These are phyloP conservation scores for Coemansia sp. DNA, from an alignment of 192 early-diverging fungal genomes.

Conservation along the genomic window DNA sequence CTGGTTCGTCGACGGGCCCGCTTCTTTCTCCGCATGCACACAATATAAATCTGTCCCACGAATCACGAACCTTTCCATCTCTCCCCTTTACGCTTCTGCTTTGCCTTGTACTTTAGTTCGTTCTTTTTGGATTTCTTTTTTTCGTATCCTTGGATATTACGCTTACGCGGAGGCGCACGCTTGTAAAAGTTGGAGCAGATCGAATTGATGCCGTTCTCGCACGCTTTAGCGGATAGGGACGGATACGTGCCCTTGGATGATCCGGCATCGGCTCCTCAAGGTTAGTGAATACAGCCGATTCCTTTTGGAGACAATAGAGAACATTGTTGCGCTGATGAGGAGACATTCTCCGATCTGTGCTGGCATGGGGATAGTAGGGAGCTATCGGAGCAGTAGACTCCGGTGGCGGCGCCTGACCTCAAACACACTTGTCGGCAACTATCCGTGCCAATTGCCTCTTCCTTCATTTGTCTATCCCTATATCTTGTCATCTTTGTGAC, in stretches of 20 bases:
- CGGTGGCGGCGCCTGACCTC: not conserved
- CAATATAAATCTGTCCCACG: not conserved
- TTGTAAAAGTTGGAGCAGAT: not conserved
- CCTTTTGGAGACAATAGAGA: not conserved
- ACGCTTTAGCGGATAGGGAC: constrained; percentile 27
- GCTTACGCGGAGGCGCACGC: not conserved
- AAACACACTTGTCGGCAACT: not conserved
- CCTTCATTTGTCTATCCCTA: not conserved
- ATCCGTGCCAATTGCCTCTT: not conserved
- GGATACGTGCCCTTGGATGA: constrained; percentile 29
- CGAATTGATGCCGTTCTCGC: constrained; percentile 7
- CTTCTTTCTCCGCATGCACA: not conserved
- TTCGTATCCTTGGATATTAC: not conserved
- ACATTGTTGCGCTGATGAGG: not conserved
- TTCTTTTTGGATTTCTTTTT: constrained; percentile 10
- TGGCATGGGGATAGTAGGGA: not conserved
- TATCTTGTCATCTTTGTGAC: not conserved
- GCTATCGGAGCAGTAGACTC: not conserved
- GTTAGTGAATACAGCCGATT: constrained; percentile 5
- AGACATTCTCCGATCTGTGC: not conserved
- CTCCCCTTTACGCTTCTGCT: not conserved
- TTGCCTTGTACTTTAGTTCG: not conserved
- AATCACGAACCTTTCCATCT: not conserved
- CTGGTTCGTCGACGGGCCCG: not conserved
- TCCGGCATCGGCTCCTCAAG: constrained; percentile 16